phyloP scores from a whole-genome alignment of 2,329 filamentous ascomycete genomes.

The Ophiocordyceps sinensis region DNA sequence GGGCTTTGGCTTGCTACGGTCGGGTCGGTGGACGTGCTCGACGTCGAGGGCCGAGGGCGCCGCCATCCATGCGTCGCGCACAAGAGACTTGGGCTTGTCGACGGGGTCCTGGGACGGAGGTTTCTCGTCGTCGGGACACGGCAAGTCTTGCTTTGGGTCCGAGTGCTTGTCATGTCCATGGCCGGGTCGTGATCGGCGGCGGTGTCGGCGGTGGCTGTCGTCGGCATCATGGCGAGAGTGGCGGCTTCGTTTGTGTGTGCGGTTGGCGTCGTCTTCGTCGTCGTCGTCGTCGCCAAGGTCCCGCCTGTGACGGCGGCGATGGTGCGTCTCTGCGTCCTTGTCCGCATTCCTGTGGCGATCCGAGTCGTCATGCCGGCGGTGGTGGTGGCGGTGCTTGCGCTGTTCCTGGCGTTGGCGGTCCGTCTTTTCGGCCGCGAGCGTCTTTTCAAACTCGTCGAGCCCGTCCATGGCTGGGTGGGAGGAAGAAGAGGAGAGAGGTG shows the following conservation, averaged over 20 bases:
- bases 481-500: neutral
- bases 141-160: constrained; percentile 35
- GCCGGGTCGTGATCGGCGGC: constrained; percentile 25
- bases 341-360: constrained; percentile 17
- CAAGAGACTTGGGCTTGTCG: constrained; percentile 18
- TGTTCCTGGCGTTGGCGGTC: constrained; percentile 31
- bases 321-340: constrained; percentile 8
- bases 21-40: constrained; percentile 59
- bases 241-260: constrained; percentile 47
- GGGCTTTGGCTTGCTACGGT: constrained; percentile 35
- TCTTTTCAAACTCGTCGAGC: constrained; percentile 64
- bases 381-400: constrained; percentile 25
- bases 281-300: constrained; percentile 40
- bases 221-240: constrained; percentile 40
- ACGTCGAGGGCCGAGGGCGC: constrained; percentile 68
- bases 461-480: constrained; percentile 28
- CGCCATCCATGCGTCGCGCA: constrained; percentile 91
- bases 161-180: constrained; percentile 14
- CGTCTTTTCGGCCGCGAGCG: constrained; percentile 51
- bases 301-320: constrained; percentile 19
- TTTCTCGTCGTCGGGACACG: constrained; percentile 36
- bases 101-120: constrained; percentile 12
- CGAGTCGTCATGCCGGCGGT: constrained; percentile 26
- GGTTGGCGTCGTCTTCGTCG: constrained; percentile 28
- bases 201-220: constrained; percentile 21